Percentiles rank a stretch among this genome's conserved stretches.
Conservation (phyloP, 331 rosid genomes). For the Malus hybrid region DNA sequence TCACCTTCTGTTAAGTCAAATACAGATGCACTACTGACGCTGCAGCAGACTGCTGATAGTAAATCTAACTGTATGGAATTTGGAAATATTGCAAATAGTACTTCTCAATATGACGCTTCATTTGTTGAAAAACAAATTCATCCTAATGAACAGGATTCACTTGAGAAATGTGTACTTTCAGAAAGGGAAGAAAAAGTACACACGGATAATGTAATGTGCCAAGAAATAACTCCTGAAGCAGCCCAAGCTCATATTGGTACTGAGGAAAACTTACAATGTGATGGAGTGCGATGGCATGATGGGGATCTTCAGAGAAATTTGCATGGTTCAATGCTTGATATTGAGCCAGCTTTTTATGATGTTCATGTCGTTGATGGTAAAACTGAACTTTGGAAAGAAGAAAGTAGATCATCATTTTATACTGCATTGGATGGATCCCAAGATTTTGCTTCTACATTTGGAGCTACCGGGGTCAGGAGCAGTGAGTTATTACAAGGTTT, state of each 20-base stretch:
- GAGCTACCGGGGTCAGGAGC: slow-evolving; percentile 3
- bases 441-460: background rate
- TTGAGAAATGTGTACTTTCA: slow-evolving; percentile 12
- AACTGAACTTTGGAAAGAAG: slow-evolving; percentile 20
- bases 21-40: slow-evolving; percentile 15
- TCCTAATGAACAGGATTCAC: slow-evolving; percentile 16
- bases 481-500: background rate
- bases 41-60: slow-evolving; percentile 9
- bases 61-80: background rate
- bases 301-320: slow-evolving; percentile 9
- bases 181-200: slow-evolving; percentile 9
- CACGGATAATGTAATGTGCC: slow-evolving; percentile 10
- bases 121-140: slow-evolving; percentile 18
- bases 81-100: background rate
- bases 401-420: slow-evolving; percentile 10
- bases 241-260: background rate
- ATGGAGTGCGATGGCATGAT: slow-evolving; percentile 20
- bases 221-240: slow-evolving; percentile 4
- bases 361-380: slow-evolving; percentile 50
- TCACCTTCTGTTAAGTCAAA: slow-evolving; percentile 12
- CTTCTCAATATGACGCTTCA: slow-evolving; percentile 12
- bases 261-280: slow-evolving; percentile 8
- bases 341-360: slow-evolving; percentile 39
- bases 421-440: slow-evolving; percentile 12
- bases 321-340: slow-evolving; percentile 25